Evolutionary conservation across 2,329 filamentous ascomycete genomes (phyloP), one percentile per base, ranked within the genome.

Genomic region (Ophiostoma pallidulum): DNA sequence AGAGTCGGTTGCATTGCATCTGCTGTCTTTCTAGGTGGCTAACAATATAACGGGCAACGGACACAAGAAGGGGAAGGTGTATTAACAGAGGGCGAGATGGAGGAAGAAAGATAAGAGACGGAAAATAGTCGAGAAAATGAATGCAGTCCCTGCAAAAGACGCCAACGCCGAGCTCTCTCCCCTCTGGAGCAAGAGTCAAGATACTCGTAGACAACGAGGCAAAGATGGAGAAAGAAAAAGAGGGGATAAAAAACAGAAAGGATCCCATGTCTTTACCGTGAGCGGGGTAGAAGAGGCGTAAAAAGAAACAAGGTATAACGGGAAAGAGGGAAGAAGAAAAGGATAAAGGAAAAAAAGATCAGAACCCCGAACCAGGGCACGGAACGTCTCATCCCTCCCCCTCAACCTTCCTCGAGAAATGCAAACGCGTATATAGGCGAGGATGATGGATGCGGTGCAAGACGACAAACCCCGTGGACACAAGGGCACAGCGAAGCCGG

Each of bases 111-210:
- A 26, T 4, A 26, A 24, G 12, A 19, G 22, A n/a, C 37, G 14
- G 24, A 9, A 38, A 18, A 12, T 26, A 32, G 22, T 22, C 18
- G 41, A 18, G 37, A 28, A 8, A 6, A 28, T 28, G 10, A 10
- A 28, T 28, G 24, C 24, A 28, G 24, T 28, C 24, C 24, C 24
- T 28, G 24, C 24, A 41, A 29, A 26, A 44, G 32, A 45, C 42
- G 42, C 42, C 42, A 45, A 45, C 42, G 42, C 42, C 42, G 32
- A 45, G 28, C n/a, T 33, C 32, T 28, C 20, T 37, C 41, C 19
- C 28, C 33, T 22, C 29, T 29, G 22, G n/a, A 18, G 20, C 2
- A 12, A n/a, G 20, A 13, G 19, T 2, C 8, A 40, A 8, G 10
- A 8, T 4, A 22, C 26, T 4, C 10, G 9, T 33, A 22, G 6